Conservation (phyloP, 2,329 filamentous ascomycete species). For the Fusarium haematococcum region DNA sequence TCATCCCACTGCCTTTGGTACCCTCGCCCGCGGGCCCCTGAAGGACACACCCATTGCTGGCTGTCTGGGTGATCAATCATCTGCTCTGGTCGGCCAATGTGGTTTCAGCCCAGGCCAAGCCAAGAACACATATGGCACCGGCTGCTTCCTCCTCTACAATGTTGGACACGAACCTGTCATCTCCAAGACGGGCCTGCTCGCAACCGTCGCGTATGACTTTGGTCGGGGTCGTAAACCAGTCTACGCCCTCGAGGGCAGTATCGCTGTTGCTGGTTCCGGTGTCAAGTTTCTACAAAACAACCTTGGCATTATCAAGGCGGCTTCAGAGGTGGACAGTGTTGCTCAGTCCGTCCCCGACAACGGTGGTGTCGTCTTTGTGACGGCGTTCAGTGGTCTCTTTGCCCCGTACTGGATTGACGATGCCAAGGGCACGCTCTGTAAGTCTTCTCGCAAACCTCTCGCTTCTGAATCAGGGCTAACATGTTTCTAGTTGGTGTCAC, state of each 20-base stretch:
- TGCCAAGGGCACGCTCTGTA: conserved; percentile 86
- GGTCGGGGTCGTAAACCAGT: conserved; percentile 69
- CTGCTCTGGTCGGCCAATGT: conserved; percentile 86
- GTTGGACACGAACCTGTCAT: conserved; percentile 87
- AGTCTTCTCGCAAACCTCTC: conserved; percentile 45
- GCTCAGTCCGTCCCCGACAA: conserved; percentile 73
- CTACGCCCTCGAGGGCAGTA: conserved; percentile 86
- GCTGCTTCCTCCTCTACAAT: conserved; percentile 91
- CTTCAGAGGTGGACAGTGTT: conserved; percentile 62
- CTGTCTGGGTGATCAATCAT: conserved; percentile 88
- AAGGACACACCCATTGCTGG: conserved; percentile 81
- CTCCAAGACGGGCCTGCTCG: conserved; percentile 83
- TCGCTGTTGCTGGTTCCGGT: conserved; percentile 84
- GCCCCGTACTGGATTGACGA: conserved; percentile 97
- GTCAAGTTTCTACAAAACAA: conserved; percentile 80
- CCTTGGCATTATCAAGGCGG: conserved; percentile 67
- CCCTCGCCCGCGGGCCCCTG: conserved; percentile 72
- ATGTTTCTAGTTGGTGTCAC: conserved; percentile 78
- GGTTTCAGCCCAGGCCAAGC: conserved; percentile 85
- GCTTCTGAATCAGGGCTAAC: neutral
- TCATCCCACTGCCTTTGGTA: conserved; percentile 78
- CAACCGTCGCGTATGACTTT: conserved; percentile 90
- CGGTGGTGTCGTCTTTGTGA: conserved; percentile 88
- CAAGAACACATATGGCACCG: conserved; percentile 93
- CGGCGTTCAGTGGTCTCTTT: conserved; percentile 90